Evolutionary conservation across 345 rosid genomes (phyloP).

Genomic region (Ceriops decandra): DNA sequence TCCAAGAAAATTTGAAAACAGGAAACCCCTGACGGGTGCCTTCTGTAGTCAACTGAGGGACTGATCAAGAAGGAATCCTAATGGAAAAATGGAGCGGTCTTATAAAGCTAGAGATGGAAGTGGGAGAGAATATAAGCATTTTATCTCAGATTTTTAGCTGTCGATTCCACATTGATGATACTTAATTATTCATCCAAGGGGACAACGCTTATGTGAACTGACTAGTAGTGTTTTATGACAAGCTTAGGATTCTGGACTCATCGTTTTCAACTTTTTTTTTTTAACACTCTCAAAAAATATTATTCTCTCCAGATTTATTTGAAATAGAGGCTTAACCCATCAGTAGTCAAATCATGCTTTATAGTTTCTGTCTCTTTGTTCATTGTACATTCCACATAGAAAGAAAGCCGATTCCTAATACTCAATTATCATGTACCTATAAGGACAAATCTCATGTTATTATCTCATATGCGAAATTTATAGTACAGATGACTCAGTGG

Average conservation of each 20-base stretch:
- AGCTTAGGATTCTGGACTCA: constrained; percentile 32
- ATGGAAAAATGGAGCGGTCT: constrained; percentile 12
- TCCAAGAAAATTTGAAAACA: neutral
- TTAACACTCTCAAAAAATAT: constrained; percentile 8
- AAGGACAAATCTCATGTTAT: neutral
- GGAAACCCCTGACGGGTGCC: neutral
- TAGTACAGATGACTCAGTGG: neutral
- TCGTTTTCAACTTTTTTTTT: constrained; percentile 21
- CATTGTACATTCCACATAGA: neutral
- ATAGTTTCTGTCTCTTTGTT: constrained; percentile 4
- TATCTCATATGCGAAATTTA: neutral
- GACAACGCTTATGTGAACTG: constrained; percentile 21
- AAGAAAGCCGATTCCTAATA: neutral
- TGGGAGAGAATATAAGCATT: constrained; percentile 13
- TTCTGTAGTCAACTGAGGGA: neutral
- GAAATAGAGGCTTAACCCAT: constrained; percentile 21
- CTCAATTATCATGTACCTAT: too few species aligned
- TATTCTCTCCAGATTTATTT: constrained; percentile 21
- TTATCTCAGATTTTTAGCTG: constrained; percentile 2
- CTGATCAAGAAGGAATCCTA: constrained; percentile 17
- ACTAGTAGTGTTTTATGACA: constrained; percentile 15
- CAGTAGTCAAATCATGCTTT: constrained; percentile 13
- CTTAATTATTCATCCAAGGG: constrained; percentile 6
- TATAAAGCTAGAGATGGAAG: constrained; percentile 7
- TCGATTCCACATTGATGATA: constrained; percentile 15